Conservation (phyloP, 2,329 filamentous ascomycete species). For the Zasmidium angulare region DNA sequence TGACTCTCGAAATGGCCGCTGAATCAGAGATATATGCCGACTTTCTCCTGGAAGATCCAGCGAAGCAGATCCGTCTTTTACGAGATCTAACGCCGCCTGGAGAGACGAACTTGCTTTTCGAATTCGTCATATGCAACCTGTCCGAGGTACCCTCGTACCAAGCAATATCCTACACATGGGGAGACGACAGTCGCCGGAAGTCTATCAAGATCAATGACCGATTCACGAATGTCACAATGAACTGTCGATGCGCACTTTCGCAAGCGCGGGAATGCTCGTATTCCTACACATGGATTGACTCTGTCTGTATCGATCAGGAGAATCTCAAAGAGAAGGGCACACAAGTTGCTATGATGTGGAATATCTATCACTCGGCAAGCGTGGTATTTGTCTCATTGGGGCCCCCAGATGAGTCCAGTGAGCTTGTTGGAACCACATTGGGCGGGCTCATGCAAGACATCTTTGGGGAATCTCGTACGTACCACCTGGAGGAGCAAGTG, state of each 20-base stretch:
- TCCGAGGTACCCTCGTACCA: background rate
- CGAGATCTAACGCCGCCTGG: background rate
- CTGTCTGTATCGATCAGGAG: conserved; percentile 6
- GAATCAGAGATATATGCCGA: background rate
- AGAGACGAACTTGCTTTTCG: background rate
- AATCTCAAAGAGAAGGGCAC: conserved; percentile 4
- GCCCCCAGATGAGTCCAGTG: background rate
- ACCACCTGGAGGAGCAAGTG: background rate
- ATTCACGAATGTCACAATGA: background rate
- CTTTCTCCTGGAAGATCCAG: background rate
- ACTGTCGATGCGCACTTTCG: conserved; percentile 3
- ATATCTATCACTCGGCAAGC: background rate
- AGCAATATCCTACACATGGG: conserved; percentile 6
- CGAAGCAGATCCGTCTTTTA: background rate
- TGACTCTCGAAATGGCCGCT: no score
- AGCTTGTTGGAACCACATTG: background rate
- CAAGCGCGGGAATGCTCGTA: background rate
- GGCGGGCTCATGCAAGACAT: background rate
- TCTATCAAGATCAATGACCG: background rate
- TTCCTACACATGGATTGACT: conserved; percentile 4
- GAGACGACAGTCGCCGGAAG: background rate
- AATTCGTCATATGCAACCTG: background rate
- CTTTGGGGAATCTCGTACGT: background rate
- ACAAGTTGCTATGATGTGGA: conserved; percentile 5
- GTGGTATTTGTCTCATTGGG: background rate